A percentile compares a stretch with the other conserved stretches of the same genome.
These are phyloP conservation scores for Sanguinoderma infundibulare DNA, from an alignment of 1,284 basidiomycete genomes.

Conservation along the genomic window DNA sequence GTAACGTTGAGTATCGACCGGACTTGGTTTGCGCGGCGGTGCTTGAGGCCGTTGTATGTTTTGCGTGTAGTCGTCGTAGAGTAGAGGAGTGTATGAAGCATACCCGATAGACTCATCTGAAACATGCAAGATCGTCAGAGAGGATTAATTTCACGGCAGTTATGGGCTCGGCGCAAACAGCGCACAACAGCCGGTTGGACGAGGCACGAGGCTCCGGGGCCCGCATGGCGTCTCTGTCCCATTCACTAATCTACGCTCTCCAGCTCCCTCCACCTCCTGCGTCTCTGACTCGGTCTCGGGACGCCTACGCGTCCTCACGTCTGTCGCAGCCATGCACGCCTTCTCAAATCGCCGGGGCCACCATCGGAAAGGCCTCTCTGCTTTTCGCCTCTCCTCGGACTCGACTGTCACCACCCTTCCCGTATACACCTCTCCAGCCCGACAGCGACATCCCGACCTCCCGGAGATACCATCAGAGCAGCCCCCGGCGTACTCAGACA, in stretches of 20 bases:
- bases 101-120: neutral
- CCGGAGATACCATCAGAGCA: conserved; percentile 51
- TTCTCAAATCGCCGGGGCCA: conserved; percentile 27
- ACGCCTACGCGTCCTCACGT: conserved; percentile 16
- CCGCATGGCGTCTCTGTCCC: conserved; percentile 3
- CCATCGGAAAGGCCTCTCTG: conserved; percentile 61
- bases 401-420: conserved; percentile 65
- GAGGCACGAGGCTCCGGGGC: neutral
- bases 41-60: neutral
- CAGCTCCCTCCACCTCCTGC: neutral
- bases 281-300: conserved; percentile 11
- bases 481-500: conserved; percentile 77
- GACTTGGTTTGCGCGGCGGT: neutral
- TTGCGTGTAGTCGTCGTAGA: neutral
- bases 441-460: conserved; percentile 31
- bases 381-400: conserved; percentile 67
- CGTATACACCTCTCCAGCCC: conserved; percentile 56
- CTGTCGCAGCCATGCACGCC: conserved; percentile 18
- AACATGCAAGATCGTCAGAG: conserved; percentile 1
- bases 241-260: neutral
- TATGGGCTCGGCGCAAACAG: conserved; percentile 10
- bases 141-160: neutral
- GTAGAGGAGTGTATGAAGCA: neutral
- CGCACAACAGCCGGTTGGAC: conserved; percentile 16
- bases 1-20: neutral